Evolutionary conservation across 352 stramenopile genomes (phyloP).

Genomic region (Phytophthora pseudosyringae): DNA sequence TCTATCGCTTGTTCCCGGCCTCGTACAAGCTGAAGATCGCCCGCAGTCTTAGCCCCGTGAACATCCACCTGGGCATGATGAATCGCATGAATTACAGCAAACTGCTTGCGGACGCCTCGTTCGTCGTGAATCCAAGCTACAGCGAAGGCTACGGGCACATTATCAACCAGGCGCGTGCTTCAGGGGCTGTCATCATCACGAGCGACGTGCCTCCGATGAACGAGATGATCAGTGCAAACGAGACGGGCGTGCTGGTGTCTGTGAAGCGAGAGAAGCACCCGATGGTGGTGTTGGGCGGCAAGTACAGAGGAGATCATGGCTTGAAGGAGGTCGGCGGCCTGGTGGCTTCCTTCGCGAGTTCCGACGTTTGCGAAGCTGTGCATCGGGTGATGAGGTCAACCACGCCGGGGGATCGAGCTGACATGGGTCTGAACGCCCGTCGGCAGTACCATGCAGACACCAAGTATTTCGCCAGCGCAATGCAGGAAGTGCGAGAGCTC

Average conservation of each 20-base stretch:
- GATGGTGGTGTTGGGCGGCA: slow-evolving; percentile 40
- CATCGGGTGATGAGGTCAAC: slow-evolving; percentile 35
- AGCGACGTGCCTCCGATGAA: slow-evolving; percentile 73
- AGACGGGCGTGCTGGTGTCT: slow-evolving; percentile 31
- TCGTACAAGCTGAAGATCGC: slow-evolving; percentile 35
- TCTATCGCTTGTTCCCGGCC: slow-evolving; percentile 28
- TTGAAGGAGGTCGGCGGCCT: slow-evolving; percentile 31
- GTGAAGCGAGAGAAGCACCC: slow-evolving; percentile 23
- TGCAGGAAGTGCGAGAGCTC: slow-evolving; percentile 42
- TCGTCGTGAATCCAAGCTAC: slow-evolving; percentile 64
- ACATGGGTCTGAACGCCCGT: slow-evolving; percentile 39
- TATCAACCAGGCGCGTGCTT: slow-evolving; percentile 69
- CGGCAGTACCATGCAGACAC: slow-evolving; percentile 59
- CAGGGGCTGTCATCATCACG: slow-evolving; percentile 57
- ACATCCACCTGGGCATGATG: slow-evolving; percentile 39
- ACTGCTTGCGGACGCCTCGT: slow-evolving; percentile 49
- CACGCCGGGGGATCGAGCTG: slow-evolving; percentile 32
- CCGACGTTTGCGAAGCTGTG: slow-evolving; percentile 34
- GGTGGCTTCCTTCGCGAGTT: slow-evolving; percentile 32
- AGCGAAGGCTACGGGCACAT: slow-evolving; percentile 78
- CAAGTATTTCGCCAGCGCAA: slow-evolving; percentile 50
- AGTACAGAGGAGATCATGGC: slow-evolving; percentile 30
- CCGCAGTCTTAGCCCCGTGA: slow-evolving; percentile 32
- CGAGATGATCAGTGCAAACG: slow-evolving; percentile 46
- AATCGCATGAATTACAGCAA: slow-evolving; percentile 43